Conservation (phyloP, 345 rosid species). For the Erodium maritimum region DNA sequence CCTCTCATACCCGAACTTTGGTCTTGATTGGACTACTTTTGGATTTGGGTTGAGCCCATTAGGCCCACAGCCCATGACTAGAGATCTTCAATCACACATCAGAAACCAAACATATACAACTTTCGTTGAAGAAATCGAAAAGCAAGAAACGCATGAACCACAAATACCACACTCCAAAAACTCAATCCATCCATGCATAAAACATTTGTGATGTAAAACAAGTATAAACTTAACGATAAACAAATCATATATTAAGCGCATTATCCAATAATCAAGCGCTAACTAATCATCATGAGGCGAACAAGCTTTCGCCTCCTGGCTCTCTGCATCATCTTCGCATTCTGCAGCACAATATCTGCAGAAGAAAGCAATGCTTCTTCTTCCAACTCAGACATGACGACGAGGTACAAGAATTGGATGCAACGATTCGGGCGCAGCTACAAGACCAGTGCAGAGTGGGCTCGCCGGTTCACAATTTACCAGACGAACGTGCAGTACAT, state of each 20-base stretch:
- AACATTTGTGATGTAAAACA: background rate
- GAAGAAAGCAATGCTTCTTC: background rate
- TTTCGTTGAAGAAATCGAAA: too few relatives aligned
- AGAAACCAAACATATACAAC: too few relatives aligned
- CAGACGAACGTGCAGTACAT: constrained; percentile 25
- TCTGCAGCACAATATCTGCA: background rate
- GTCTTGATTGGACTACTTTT: too few relatives aligned
- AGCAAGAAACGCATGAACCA: background rate
- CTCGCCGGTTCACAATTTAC: constrained; percentile 26
- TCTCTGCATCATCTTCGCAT: background rate
- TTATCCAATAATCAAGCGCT: too few relatives aligned
- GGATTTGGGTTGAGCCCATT: too few relatives aligned
- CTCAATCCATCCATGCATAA: background rate
- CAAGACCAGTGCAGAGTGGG: constrained; percentile 15
- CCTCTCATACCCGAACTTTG: too few relatives aligned
- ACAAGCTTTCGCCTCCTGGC: background rate
- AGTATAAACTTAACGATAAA: too few relatives aligned
- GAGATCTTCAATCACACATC: too few relatives aligned
- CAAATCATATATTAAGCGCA: too few relatives aligned
- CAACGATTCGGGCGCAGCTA: constrained; percentile 20
- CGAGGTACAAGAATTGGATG: constrained; percentile 31
- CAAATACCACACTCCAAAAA: background rate
- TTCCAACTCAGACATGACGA: constrained; percentile 10
- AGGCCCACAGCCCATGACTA: too few relatives aligned
- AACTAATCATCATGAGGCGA: background rate